Base-by-base conservation (phyloP, 139 green algal species). In the Auxenochlorella pyrenoidosa region DNA sequence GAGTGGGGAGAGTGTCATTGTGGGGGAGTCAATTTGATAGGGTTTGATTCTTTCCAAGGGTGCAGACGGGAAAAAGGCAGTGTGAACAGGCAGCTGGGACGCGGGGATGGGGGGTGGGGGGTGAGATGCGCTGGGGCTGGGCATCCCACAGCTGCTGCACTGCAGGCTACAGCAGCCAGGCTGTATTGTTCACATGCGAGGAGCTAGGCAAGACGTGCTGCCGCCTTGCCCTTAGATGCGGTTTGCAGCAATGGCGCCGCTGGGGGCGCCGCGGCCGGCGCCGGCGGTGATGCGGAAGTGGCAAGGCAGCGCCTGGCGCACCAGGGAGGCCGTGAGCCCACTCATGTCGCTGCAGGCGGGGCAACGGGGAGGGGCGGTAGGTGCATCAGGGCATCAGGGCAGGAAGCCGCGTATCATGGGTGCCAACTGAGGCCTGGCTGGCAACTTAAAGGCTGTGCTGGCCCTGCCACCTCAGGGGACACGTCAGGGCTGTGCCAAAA, bases 251-350 rank as follows among this genome's bases (percentile, higher is more conserved):
- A 65, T 19, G 44, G 19, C 30, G 44, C 22, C n/a, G 44, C 34
- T 30, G 68, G 44, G 13, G 71, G 10, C n/a, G 73, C n/a, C 21
- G 10, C 15, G 22, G 34, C 26, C 44, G 65, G 28, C 73, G 5
- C 28, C 73, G 38, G 79, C 82, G 41, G 73, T 78, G 78, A 90
- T 78, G 58, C 75, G 71, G 58, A 88, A 90, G 79, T 90, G 87
- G 76, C 79, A 85, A 40, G 87, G 87, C 36, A 90, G 87, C n/a
- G 70, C 79, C 76, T 90, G 87, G 32, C 79, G 70, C 41, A 88
- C 70, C 38, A 90, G 40, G 0, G 79, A 90, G 51, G 82, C 87
- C 3, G 87, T 75, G 28, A 90, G 79, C 18, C 79, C 87, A 21
- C n/a, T 68, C 51, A 90, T 43, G 65, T 90, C 79, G 21, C 82